A percentile compares a stretch with the other conserved stretches of the same genome.
Evolutionary conservation across 768 basidiomycete species (phyloP).

Genomic region (Mrakia hoshinonis): DNA sequence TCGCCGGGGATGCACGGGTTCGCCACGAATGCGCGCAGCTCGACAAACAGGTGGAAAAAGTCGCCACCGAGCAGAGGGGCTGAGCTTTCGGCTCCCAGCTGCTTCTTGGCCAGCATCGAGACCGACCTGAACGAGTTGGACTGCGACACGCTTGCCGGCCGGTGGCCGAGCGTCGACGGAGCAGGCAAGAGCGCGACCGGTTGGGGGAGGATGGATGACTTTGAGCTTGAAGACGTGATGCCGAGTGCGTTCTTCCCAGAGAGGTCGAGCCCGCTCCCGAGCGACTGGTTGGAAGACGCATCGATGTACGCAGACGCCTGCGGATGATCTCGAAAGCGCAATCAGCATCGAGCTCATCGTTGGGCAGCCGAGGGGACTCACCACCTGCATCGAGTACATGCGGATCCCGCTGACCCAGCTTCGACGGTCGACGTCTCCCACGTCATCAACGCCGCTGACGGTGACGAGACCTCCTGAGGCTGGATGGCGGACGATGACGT

Average conservation of each 20-base stretch:
- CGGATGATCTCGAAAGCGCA: neutral
- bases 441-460: slow-evolving; percentile 58
- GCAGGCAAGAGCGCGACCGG: neutral
- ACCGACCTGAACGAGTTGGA: neutral
- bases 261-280: slow-evolving; percentile 6
- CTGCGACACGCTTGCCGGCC: neutral
- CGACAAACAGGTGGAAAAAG: slow-evolving; percentile 84
- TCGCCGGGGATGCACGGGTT: slow-evolving; percentile 83
- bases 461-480: slow-evolving; percentile 80
- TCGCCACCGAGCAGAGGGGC: slow-evolving; percentile 43
- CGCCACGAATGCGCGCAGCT: slow-evolving; percentile 84
- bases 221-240: neutral
- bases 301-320: slow-evolving; percentile 56
- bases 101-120: neutral
- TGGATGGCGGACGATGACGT: slow-evolving; percentile 93
- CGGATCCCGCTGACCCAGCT: slow-evolving; percentile 82
- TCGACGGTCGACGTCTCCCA: slow-evolving; percentile 66
- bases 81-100: neutral
- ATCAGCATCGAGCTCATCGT: neutral
- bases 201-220: neutral
- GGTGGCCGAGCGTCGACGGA: neutral
- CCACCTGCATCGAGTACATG: slow-evolving; percentile 79
- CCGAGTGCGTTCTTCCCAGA: neutral
- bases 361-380: neutral
- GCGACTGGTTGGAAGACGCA: neutral